These are phyloP conservation scores for Musa itinerans DNA, from an alignment of 176 grass and related monocot genomes.

Conservation along the genomic window DNA sequence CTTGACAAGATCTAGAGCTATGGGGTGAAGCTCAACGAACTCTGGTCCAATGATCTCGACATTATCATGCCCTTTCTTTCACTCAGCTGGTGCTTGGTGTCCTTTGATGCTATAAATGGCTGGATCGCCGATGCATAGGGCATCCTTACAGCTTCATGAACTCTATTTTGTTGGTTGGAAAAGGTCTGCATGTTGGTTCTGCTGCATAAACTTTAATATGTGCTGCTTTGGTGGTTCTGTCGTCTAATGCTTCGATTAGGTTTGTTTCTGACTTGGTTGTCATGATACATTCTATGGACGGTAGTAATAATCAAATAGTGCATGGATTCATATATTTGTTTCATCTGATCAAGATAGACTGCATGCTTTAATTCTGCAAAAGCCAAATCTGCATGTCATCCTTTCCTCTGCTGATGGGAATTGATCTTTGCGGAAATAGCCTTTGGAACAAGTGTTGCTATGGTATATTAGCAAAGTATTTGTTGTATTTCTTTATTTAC, in stretches of 20 bases:
- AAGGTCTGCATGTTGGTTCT: slow-evolving; percentile 37
- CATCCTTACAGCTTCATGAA: slow-evolving; percentile 17
- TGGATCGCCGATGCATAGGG: slow-evolving; percentile 1
- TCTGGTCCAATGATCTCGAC: not conserved
- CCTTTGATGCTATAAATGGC: slow-evolving; percentile 10
- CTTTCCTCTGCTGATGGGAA: not conserved
- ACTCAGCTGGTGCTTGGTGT: slow-evolving; percentile 9
- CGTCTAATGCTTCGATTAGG: not conserved
- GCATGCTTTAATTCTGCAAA: not conserved
- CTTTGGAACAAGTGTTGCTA: too few relatives aligned
- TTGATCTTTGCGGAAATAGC: too few relatives aligned
- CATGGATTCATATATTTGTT: not conserved
- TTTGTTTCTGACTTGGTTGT: not conserved
- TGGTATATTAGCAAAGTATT: too few relatives aligned
- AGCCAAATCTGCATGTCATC: not conserved
- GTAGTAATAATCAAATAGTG: slow-evolving; percentile 1
- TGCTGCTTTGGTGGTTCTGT: slow-evolving; percentile 24
- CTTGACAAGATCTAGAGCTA: slow-evolving; percentile 80
- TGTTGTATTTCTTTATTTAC: too few relatives aligned
- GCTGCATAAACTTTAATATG: slow-evolving; percentile 59
- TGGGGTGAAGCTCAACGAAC: not conserved
- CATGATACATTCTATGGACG: not conserved
- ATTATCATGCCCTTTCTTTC: slow-evolving; percentile 9
- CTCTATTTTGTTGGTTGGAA: slow-evolving; percentile 1
- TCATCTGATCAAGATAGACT: not conserved